Evolutionary conservation across 2,329 filamentous ascomycete species (phyloP).

Genomic region (Fusarium clavum): DNA sequence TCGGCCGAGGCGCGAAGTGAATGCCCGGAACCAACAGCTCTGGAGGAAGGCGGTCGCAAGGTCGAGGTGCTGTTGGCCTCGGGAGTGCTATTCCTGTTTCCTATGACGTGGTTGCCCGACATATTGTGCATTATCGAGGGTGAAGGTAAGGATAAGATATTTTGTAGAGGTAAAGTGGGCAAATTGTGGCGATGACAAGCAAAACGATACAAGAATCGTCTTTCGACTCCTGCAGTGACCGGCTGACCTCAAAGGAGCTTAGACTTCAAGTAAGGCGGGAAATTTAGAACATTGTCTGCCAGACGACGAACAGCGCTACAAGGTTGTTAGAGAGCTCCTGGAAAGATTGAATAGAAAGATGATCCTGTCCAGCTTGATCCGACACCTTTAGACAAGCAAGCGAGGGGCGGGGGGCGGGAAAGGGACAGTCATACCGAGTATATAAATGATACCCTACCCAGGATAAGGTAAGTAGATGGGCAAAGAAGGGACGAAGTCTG

Average conservation of each 20-base stretch:
- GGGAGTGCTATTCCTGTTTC: slow-evolving; percentile 96
- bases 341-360: slow-evolving; percentile 14
- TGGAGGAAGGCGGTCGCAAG: slow-evolving; percentile 83
- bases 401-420: slow-evolving; percentile 7
- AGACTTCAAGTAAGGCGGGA: slow-evolving; percentile 47
- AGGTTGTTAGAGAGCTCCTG: slow-evolving; percentile 29
- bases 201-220: slow-evolving; percentile 47
- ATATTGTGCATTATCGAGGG: slow-evolving; percentile 65
- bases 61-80: slow-evolving; percentile 86
- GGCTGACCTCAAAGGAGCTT: slow-evolving; percentile 83
- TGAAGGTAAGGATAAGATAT: slow-evolving; percentile 19
- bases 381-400: slow-evolving; percentile 31
- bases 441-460: slow-evolving; percentile 42
- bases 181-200: slow-evolving; percentile 35
- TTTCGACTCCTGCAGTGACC: slow-evolving; percentile 79
- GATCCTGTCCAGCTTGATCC: slow-evolving; percentile 13
- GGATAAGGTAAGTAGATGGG: slow-evolving; percentile 23
- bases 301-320: slow-evolving; percentile 40
- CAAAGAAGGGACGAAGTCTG: slow-evolving; percentile 52
- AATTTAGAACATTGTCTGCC: slow-evolving; percentile 52
- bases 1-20: slow-evolving; percentile 95
- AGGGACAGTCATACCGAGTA: slow-evolving; percentile 43
- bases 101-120: slow-evolving; percentile 76
- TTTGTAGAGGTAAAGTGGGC: slow-evolving; percentile 26
- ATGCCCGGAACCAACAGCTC: slow-evolving; percentile 81